Evolutionary conservation across 352 stramenopile species (phyloP).

Genomic region (Pythium rhizo-oryzae): DNA sequence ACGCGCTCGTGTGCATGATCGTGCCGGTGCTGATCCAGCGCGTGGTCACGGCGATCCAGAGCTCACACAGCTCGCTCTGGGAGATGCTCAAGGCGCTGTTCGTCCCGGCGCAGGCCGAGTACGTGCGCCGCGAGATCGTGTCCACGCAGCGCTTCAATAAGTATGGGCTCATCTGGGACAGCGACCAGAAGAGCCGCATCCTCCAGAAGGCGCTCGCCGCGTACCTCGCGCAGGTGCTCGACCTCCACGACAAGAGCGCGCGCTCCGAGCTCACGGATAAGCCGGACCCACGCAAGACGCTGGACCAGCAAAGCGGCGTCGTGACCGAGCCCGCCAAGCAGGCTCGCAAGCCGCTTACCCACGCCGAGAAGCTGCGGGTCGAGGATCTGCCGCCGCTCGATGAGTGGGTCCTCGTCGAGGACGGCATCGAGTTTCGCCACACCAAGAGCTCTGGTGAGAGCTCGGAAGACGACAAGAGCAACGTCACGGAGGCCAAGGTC

Average conservation of each 20-base stretch:
- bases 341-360: slow-evolving; percentile 17
- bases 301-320: neutral
- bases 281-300: slow-evolving; percentile 10
- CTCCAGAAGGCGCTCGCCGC: slow-evolving; percentile 41
- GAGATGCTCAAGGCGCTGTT: slow-evolving; percentile 11
- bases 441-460: slow-evolving; percentile 21
- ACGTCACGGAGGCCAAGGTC: slow-evolving; percentile 27
- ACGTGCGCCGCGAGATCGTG: slow-evolving; percentile 33
- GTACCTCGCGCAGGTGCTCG: slow-evolving; percentile 31
- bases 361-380: slow-evolving; percentile 40
- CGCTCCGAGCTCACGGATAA: slow-evolving; percentile 37
- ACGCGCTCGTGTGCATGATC: slow-evolving; percentile 34
- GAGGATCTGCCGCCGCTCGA: slow-evolving; percentile 33
- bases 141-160: slow-evolving; percentile 31
- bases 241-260: slow-evolving; percentile 36
- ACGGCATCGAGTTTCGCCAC: slow-evolving; percentile 39
- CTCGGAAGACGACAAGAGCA: slow-evolving; percentile 14
- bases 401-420: slow-evolving; percentile 27
- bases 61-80: slow-evolving; percentile 18
- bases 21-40: slow-evolving; percentile 44
- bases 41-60: slow-evolving; percentile 33
- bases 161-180: slow-evolving; percentile 33
- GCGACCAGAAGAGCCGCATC: slow-evolving; percentile 38
- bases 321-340: slow-evolving; percentile 5
- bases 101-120: slow-evolving; percentile 7